These are phyloP conservation scores for Mycocalia duriaeana DNA, from an alignment of 1,284 basidiomycete species.

Conservation along the genomic window DNA sequence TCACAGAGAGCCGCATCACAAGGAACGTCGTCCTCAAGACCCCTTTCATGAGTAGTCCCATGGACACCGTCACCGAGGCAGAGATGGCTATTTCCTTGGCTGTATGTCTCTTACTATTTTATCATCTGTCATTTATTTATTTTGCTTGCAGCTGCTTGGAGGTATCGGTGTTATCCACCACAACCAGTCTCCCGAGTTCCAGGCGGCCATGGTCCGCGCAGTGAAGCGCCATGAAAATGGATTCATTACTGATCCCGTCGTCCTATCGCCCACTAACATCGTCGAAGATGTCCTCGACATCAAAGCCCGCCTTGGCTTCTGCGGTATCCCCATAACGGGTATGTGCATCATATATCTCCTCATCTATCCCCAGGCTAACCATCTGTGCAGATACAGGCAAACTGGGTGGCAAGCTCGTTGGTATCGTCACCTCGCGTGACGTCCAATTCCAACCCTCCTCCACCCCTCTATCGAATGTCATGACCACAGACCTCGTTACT, in stretches of 20 bases:
- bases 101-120: constrained; percentile 38
- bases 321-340: constrained; percentile 98
- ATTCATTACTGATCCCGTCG: constrained; percentile 94
- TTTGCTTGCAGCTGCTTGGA: constrained; percentile 69
- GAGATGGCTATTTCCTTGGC: constrained; percentile 97
- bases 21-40: constrained; percentile 92
- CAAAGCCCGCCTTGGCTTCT: constrained; percentile 90
- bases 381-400: constrained; percentile 71
- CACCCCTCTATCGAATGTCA: constrained; percentile 77
- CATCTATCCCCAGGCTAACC: constrained; percentile 12
- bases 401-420: constrained; percentile 87
- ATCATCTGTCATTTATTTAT: constrained; percentile 16
- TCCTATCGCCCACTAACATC: constrained; percentile 71
- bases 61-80: constrained; percentile 98
- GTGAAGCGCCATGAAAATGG: constrained; percentile 99
- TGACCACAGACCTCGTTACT: constrained; percentile 86
- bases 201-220: constrained; percentile 95
- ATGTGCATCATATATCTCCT: constrained; percentile 16
- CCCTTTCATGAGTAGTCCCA: constrained; percentile 96
- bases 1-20: constrained; percentile 85
- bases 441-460: constrained; percentile 84
- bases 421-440: constrained; percentile 96
- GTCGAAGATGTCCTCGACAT: constrained; percentile 93
- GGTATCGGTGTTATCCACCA: constrained; percentile 99
- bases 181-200: constrained; percentile 85